phyloP scores from a whole-genome alignment of 2,329 filamentous ascomycete species.

The Colletotrichum spaethianum region DNA sequence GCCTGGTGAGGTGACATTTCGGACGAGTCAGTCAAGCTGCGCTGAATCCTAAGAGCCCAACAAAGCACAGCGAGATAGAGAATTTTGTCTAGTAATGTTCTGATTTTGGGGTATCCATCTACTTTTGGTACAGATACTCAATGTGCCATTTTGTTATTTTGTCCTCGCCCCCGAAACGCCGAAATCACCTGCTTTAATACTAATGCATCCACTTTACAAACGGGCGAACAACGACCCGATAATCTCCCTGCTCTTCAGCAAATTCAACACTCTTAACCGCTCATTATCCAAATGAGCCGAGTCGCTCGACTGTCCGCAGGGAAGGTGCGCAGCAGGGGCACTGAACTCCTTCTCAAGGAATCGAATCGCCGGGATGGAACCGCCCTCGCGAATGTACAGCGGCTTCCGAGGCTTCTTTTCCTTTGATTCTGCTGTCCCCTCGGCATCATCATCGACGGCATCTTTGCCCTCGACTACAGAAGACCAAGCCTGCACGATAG shows the following conservation, averaged over 20 bases:
- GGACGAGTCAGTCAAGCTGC: conserved; percentile 2
- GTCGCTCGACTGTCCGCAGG: conserved; percentile 95
- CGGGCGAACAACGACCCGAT: conserved; percentile 87
- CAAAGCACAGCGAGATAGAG: not conserved
- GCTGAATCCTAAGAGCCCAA: not conserved
- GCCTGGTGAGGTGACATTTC: not conserved
- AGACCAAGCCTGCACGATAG: conserved; percentile 88
- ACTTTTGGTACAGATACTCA: not conserved
- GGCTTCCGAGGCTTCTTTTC: conserved; percentile 70
- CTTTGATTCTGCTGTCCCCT: not conserved
- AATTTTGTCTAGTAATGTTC: not conserved
- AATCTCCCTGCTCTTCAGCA: conserved; percentile 93
- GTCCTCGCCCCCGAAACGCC: not conserved
- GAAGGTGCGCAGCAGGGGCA: conserved; percentile 91
- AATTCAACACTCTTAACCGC: conserved; percentile 86
- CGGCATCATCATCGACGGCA: conserved; percentile 33
- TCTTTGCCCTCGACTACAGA: conserved; percentile 59
- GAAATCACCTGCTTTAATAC: not conserved
- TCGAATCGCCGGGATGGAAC: conserved; percentile 93
- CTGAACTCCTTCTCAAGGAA: conserved; percentile 95
- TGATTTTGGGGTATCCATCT: conserved; percentile 38
- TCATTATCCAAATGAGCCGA: conserved; percentile 96
- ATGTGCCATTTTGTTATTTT: not conserved
- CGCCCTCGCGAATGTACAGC: conserved; percentile 94
- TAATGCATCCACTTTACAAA: conserved; percentile 56